phyloP scores from a whole-genome alignment of 2,329 filamentous ascomycete species.

The Penicillium sp. region DNA sequence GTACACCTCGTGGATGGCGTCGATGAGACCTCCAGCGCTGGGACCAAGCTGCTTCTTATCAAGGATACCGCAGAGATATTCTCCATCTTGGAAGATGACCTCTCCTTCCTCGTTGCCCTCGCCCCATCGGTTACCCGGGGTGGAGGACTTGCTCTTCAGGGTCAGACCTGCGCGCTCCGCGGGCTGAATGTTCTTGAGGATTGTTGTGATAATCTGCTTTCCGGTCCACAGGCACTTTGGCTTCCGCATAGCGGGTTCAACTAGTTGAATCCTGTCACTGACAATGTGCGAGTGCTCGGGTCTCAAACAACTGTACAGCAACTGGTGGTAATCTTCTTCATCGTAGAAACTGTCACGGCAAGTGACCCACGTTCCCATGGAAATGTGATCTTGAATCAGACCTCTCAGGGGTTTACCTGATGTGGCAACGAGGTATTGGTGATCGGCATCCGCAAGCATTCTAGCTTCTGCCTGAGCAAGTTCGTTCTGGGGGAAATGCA shows the following conservation, averaged over 20 bases:
- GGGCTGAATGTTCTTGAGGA: conserved; percentile 89
- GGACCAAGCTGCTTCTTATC: conserved; percentile 96
- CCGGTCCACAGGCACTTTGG: conserved; percentile 86
- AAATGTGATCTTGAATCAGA: conserved; percentile 97
- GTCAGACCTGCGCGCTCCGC: conserved; percentile 73
- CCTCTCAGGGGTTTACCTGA: conserved; percentile 91
- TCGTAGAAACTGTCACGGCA: conserved; percentile 90
- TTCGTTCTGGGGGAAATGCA: conserved; percentile 99
- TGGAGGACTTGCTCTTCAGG: conserved; percentile 76
- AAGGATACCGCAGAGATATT: conserved; percentile 85
- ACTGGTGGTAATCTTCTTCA: conserved; percentile 83
- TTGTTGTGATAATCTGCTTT: conserved; percentile 91
- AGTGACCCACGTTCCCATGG: conserved; percentile 87
- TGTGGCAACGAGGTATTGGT: conserved; percentile 93
- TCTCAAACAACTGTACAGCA: conserved; percentile 86
- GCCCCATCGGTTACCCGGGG: conserved; percentile 79
- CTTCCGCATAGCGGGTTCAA: conserved; percentile 79
- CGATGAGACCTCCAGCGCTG: conserved; percentile 80
- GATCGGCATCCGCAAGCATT: conserved; percentile 92
- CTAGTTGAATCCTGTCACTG: conserved; percentile 75
- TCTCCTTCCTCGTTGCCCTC: conserved; percentile 68
- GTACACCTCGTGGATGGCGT: conserved; percentile 90
- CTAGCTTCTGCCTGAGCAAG: conserved; percentile 89
- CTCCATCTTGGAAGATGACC: conserved; percentile 82
- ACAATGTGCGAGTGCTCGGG: conserved; percentile 89